phyloP scores from a whole-genome alignment of 2,329 filamentous ascomycete species.

The Fusarium sp. region DNA sequence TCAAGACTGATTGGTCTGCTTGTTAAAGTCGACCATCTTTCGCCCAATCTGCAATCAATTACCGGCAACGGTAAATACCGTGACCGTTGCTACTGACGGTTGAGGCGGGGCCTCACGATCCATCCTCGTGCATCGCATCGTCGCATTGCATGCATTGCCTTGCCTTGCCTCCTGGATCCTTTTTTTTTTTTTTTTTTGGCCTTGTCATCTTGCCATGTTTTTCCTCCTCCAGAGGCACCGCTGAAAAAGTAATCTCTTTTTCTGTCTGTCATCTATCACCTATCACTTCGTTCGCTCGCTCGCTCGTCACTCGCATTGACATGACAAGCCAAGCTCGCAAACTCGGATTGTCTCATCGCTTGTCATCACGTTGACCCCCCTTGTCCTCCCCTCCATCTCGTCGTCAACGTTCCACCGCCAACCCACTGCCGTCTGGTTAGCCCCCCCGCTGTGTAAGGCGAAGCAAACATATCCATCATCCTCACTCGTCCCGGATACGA shows the following conservation, averaged over 20 bases:
- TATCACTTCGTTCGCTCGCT: constrained; percentile 1
- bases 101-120: constrained; percentile 32
- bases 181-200: neutral
- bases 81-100: constrained; percentile 28
- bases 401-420: constrained; percentile 45
- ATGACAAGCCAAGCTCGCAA: constrained; percentile 20
- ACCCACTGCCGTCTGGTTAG: constrained; percentile 47
- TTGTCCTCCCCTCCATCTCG: constrained; percentile 47
- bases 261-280: constrained; percentile 12
- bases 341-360: constrained; percentile 41
- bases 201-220: constrained; percentile 6
- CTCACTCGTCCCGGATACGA: constrained; percentile 36
- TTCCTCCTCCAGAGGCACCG: constrained; percentile 11
- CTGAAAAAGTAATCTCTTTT: constrained; percentile 36
- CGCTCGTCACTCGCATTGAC: constrained; percentile 11
- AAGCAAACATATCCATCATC: constrained; percentile 48
- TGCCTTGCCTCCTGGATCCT: constrained; percentile 8
- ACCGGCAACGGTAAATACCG: constrained; percentile 6
- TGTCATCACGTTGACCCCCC: constrained; percentile 43
- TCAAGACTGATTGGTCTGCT: neutral
- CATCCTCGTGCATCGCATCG: constrained; percentile 28
- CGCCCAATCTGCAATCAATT: neutral
- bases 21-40: neutral
- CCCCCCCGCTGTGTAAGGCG: constrained; percentile 46
- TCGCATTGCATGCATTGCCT: constrained; percentile 9